These are phyloP conservation scores for Phlebiopsis flavidoalba DNA, from an alignment of 768 basidiomycete species.

Conservation along the genomic window DNA sequence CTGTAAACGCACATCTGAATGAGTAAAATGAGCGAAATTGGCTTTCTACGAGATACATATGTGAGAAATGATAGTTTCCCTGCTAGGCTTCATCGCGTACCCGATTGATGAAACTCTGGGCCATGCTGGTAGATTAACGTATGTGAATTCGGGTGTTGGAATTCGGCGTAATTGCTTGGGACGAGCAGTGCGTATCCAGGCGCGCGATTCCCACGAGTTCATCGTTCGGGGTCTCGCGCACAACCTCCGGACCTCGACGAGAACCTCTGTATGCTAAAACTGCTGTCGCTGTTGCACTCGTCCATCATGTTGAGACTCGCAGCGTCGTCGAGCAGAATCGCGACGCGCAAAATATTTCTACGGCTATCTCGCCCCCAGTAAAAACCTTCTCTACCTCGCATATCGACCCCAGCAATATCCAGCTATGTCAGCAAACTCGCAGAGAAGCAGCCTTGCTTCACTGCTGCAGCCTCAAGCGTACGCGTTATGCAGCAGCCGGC, in stretches of 20 bases:
- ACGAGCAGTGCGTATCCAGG: slow-evolving; percentile 11
- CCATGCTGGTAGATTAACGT: slow-evolving; percentile 40
- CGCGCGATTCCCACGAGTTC: slow-evolving; percentile 11
- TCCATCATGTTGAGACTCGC: neutral
- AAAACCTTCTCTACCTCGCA: slow-evolving; percentile 10
- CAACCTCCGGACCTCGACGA: neutral
- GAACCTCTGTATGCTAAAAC: neutral
- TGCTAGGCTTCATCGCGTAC: slow-evolving; percentile 30
- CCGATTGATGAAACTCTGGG: slow-evolving; percentile 76
- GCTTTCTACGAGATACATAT: slow-evolving; percentile 41
- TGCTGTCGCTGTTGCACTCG: no score
- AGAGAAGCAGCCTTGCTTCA: slow-evolving; percentile 25
- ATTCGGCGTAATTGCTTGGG: slow-evolving; percentile 9
- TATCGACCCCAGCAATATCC: slow-evolving; percentile 20
- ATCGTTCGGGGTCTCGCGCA: neutral
- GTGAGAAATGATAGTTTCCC: neutral
- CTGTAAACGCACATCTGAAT: slow-evolving; percentile 89
- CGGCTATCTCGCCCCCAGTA: neutral
- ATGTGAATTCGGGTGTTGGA: slow-evolving; percentile 15
- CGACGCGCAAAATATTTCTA: neutral
- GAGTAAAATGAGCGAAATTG: slow-evolving; percentile 86
- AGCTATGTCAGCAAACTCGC: slow-evolving; percentile 19
- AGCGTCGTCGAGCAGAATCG: neutral
- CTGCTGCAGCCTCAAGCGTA: slow-evolving; percentile 18
- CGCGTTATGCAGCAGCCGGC: slow-evolving; percentile 21